Evolutionary conservation across 2,329 filamentous ascomycete genomes (phyloP), one percentile per base, ranked within the genome.

Genomic region (Talaromyces rugulosus): DNA sequence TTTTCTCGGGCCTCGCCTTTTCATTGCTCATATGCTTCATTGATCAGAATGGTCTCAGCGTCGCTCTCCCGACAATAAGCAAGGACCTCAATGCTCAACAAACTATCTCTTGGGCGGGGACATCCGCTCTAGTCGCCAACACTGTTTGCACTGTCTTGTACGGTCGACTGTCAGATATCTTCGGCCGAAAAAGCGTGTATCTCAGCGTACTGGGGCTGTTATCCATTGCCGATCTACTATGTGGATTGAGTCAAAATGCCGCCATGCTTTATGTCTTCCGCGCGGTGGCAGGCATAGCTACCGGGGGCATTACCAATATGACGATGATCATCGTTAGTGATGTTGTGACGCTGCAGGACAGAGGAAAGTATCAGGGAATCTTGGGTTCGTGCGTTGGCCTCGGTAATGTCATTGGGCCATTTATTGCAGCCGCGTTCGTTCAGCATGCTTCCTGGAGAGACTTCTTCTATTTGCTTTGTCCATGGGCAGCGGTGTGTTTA

Each of bases 81-180:
- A 69, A 75, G 58, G 80, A 85, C 59, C 74, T 83, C 23, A 66
- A 77, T 59, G 77, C 77, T 1, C 73, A 74, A 55, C 66, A 75
- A 61, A 75, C 74, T 2, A 87, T 87, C 54, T 90, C 90, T 69
- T 91, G 88, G 89, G 83, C 86, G 12, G 88, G 88, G 1, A 90
- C 88, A 4, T 86, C 85, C 16, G 91, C 89, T 66, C 77, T 91
- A 4, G 81, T 91, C 5, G 84, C 87, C 3, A 86, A 84, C 61
- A 88, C 87, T 0, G 82, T 84, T 36, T 89, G 88, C 65, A 86
- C 87, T 65, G 84, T 88, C 63, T 78, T 89, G 0, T 88, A 88
- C 69, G 86, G 86, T 23, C 80, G 85, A 2, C 67, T 87, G 3
- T 87, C 85, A 0, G 85, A 88, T 70, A 82, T 87, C 0, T 81